Evolutionary conservation across 371 early-diverging fungal genomes (phyloP).

Genomic region (Saksenaea oblongispora): DNA sequence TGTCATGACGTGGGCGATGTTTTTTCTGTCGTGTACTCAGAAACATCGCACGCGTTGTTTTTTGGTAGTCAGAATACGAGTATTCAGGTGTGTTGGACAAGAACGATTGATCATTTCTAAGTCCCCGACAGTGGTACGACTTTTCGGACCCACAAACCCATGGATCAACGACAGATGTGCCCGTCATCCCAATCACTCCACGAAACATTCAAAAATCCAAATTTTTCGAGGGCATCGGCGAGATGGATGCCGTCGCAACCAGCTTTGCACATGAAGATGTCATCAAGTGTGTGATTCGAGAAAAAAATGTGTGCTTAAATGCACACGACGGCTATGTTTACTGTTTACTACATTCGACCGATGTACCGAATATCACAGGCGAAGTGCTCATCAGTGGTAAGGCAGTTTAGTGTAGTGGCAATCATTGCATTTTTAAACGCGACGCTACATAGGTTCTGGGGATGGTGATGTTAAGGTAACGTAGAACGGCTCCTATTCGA

Average conservation of each 20-base stretch:
- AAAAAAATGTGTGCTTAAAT: conserved; percentile 56
- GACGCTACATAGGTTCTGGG: conserved; percentile 52
- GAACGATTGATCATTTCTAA: neutral
- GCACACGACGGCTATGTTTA: conserved; percentile 83
- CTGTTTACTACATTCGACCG: conserved; percentile 55
- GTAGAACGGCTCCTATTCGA: neutral
- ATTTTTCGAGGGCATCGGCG: conserved; percentile 35
- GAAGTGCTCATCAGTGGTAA: conserved; percentile 65
- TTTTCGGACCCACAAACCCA: conserved; percentile 54
- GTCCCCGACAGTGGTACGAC: conserved; percentile 56
- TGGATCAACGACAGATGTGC: conserved; percentile 36
- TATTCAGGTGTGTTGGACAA: conserved; percentile 59
- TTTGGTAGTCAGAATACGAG: conserved; percentile 85
- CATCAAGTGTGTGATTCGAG: conserved; percentile 57
- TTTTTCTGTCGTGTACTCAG: conserved; percentile 68
- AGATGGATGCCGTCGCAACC: conserved; percentile 17
- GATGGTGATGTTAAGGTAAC: conserved; percentile 72
- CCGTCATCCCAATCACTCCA: conserved; percentile 34
- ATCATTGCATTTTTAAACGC: neutral
- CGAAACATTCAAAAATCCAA: conserved; percentile 38
- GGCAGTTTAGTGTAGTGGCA: neutral
- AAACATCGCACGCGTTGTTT: conserved; percentile 53
- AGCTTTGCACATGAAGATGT: conserved; percentile 37
- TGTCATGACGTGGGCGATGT: conserved; percentile 79
- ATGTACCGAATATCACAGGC: conserved; percentile 55